Evolutionary conservation across 2,329 filamentous ascomycete species (phyloP), one percentile per base, ranked within the genome.

Genomic region (Claviceps sp.): DNA sequence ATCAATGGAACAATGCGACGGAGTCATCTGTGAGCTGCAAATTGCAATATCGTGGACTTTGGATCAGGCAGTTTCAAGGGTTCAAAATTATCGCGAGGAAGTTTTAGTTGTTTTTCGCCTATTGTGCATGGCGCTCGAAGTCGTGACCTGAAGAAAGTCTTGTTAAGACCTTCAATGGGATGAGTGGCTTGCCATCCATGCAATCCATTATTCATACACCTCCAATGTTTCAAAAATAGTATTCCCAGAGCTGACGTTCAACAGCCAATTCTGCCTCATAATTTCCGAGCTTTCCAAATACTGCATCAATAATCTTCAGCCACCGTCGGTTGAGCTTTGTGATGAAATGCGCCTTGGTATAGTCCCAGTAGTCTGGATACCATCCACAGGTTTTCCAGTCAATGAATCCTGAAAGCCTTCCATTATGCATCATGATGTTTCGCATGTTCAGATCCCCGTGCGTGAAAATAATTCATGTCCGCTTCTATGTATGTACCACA

Each of bases 391-490:
- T 59, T 52, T 63, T 59, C 61, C 59, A 62, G 39, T 62, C 58
- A 1, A 63, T 40, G 36, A 65, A 61, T 0, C 59, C 61, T 5
- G 60, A 57, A 5, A 66, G 49, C 22, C 60, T 44, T 16, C 64
- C 61, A 7, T 57, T 59, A 0, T 52, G 50, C 0, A 63, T 56
- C 1, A 67, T 17, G 5, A 66, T 52, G 34, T 67, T 67, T 0
- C 60, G 34, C 47, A 58, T 58, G 26, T 59, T 63, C 0, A 67
- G 51, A 34, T 67, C 62, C 4, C 62, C 60, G 22, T 78, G 74
- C 1, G 73, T 74, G 52, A 78, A 72, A 0, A 71, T 63, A 16
- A 58, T 53, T n/a, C 13, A 23, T 59, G 52, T 2, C 47, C 51
- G 14, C 22, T 44, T 3, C 16, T 8, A 6, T 55, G n/a, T n/a